Base-by-base conservation (phyloP, 2,329 filamentous ascomycete species). In the Curvularia lunata region DNA sequence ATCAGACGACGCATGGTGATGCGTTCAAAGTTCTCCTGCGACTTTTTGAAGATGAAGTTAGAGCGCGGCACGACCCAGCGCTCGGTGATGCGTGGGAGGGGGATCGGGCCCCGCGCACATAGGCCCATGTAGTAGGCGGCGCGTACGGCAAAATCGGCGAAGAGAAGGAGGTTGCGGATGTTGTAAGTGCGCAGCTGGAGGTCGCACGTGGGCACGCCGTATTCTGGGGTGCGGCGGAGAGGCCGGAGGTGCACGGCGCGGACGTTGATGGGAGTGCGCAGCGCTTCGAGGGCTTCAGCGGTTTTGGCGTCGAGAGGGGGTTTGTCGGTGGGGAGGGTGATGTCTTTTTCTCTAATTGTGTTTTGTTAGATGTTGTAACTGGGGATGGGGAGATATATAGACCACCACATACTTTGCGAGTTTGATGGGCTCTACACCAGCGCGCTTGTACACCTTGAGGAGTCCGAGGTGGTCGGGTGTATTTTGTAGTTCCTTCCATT, bases 31-130 rank as follows among this genome's bases (percentile, higher is more conserved):
- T 99, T 99, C 80, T 99, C 95, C 79, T 99, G 93, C 37, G 87
- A 89, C 81, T 99, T 99, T 81, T 98, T 99, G 83, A 92, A 91
- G 65, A 97, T 91, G 82, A 99, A 99, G 76, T 91, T 90, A 72
- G 87, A 87, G 71, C 87, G 86, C 9, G 92, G 92, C 1, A 98
- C 92, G 0, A 95, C 98, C 95, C 95, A 99, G 69, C 93, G 87
- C 81, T 99, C 91, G 16, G 86, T 90, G 64, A 94, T 92, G 56
- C 89, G 87, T 1, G 95, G 95, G 18, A 99, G 82, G 10, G 94
- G 92, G 5, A 95, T 83, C 5, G 95, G 93, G 0, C 95, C 95
- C 46, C 86, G 90, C 2, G 92, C 92, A 9, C 92, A 90, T 1
- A 99, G 87, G 18, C 90, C 87, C 41, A 97, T 86, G 79, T 94